Base-by-base conservation (phyloP, 371 early-diverging fungal species). In the Mucor racemosus region DNA sequence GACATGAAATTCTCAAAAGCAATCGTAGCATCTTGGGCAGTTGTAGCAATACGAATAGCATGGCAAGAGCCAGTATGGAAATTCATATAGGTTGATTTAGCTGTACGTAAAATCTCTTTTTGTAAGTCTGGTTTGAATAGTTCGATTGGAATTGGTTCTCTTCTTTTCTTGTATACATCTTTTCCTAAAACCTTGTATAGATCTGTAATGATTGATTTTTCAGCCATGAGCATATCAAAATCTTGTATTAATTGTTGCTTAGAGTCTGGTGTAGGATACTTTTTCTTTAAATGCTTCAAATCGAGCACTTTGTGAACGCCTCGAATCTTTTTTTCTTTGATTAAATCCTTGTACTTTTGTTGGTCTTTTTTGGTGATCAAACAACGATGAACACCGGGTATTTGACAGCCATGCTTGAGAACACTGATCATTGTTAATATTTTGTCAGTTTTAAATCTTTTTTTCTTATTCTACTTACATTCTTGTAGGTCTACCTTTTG, bases 361-460 rank as follows among this genome's bases (percentile, higher is more conserved):
- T 93, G 91, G n/a, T 93, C 90, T 63, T 92, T 94, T 77, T 93
- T 94, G 31, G 91, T 91, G 66, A 97, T 86, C 62, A 97, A 72
- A 72, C 96, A 96, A 13, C 97, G 73, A 44, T 66, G 76, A 1
- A 79, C 71, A 14, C 74, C 79, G 8, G 77, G 69, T 53, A 66
- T 59, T 53, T 79, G 79, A 40, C 76, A 59, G 4, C 79, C 72
- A 62, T 84, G 81, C 40, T 79, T 77, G 48, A 84, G 65, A 21
- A 69, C 71, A 63, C 84, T 83, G 62, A 26, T 33, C 41, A 4
- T n/a, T 5, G 21, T 58, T 39, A 58, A 21, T 39, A 38, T 4
- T 13, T 0, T 3, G 19, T 0, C 19, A 11, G 7, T 21, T 17
- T 58, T 9, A 38, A 34, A 64, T 34, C 7, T 17, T 39, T 10